Evolutionary conservation across 495 filamentous ascomycete genomes (phyloP), one percentile per base, ranked within the genome.

Genomic region (Penicillium turbatum): DNA sequence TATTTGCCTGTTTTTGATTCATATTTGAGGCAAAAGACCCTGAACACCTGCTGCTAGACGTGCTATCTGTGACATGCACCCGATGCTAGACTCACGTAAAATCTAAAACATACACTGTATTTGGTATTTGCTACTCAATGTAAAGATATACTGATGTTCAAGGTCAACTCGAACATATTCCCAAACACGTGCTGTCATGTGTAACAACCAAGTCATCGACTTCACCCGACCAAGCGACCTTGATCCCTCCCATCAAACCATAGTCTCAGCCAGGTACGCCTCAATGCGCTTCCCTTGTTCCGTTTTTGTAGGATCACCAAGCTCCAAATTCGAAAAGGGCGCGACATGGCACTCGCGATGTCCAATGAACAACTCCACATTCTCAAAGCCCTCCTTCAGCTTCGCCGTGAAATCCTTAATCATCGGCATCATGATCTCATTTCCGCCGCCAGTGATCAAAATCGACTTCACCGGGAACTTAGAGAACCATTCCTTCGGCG

Each of bases 341-440:
- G 73, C 72, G 36, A 75, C 73, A 62, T 76, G 73, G 6, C 69
- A 70, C 52, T 76, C 73, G 0, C 71, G 60, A 21, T 64, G 36
- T 1, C 71, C 72, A 5, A 76, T 52, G 39, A 71, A 67, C 6
- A 74, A 54, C 26, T 74, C 72, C n/a, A 70, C 69, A 5, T 60
- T 52, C 6, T 53, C 52, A 42, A 73, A 70, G 2, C 69, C 69
- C 4, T 47, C 55, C 48, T 65, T 64, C 11, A 75, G 50, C 64
- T 70, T 77, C 48, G 61, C 64, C 29, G 65, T 72, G 55, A 86
- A 74, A 24, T 74, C 73, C 55, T 69, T 54, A 45, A 86, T 86
- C 38, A 77, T 65, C 57, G 85, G 83, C 27, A 83, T 56, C 30
- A 88, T 44, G 13, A 85, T 72, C 70, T 88, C 85, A 51, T 77